Base-by-base conservation (phyloP, 2,329 filamentous ascomycete species). In the Westerdykella aurantiaca region DNA sequence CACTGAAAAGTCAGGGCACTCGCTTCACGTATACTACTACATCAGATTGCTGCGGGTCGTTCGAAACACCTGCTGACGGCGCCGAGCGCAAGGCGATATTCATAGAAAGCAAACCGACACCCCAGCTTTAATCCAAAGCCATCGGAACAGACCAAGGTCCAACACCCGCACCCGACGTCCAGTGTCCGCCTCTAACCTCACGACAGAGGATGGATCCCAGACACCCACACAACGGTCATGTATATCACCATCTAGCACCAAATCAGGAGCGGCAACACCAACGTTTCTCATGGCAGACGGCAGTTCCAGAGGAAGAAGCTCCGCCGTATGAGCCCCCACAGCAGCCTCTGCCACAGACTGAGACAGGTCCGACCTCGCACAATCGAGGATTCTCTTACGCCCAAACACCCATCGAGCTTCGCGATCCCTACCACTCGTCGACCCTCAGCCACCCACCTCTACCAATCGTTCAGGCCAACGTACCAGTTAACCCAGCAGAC, bases 281-380 rank as follows among this genome's bases (percentile, higher is more conserved):
- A 39, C 51, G 63, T 38, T 66, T 65, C 47, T 66, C 63, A 38
- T 66, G 63, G 63, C 63, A 66, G 44, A 50, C 50, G 2, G 57
- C 58, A 17, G 42, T 50, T 17, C 46, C 48, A 31, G 58, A 60
- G 23, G 46, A 47, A 45, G 48, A 53, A 17, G 44, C 48, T 14
- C 52, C 44, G 34, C 37, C 40, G 18, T 50, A 53, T 29, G 48
- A 52, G 22, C 53, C 53, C 33, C 22, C 43, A 4, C 51, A 47
- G 22, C 51, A 50, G 9, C 37, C 41, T 23, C 34, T 38, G 13
- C 52, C 49, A 12, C 43, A 45, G 13, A 55, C 49, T 14, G 52
- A 52, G 38, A 45, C 45, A 35, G 43, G 45, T 7, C 48, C 52
- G 34, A 49, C 50, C 34, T 45, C 22, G 16, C 38, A 48, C 25